A percentile compares a stretch with the other conserved stretches of the same genome.
Conservation (phyloP, 1,284 basidiomycete species). For the Sphagnurus paluster region DNA sequence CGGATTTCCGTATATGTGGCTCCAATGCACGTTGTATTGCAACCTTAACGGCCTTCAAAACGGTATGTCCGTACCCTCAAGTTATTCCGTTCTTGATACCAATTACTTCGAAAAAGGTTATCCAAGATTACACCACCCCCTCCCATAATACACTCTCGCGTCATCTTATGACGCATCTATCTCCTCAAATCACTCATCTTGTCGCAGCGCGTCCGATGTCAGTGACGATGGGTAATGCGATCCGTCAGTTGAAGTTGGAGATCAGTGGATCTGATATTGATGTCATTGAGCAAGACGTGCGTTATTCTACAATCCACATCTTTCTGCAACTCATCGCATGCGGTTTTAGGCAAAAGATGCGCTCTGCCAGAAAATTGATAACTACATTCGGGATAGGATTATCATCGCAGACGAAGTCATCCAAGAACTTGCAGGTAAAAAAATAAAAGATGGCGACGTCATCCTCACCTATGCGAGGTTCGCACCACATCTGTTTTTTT, state of each 20-base stretch:
- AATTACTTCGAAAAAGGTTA: slow-evolving; percentile 55
- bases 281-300: slow-evolving; percentile 89
- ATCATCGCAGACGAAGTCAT: slow-evolving; percentile 94
- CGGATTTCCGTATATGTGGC: slow-evolving; percentile 83
- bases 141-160: slow-evolving; percentile 81
- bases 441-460: slow-evolving; percentile 93
- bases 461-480: slow-evolving; percentile 92
- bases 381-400: slow-evolving; percentile 94
- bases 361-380: slow-evolving; percentile 86
- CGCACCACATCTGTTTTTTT: slow-evolving; percentile 1
- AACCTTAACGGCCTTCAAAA: slow-evolving; percentile 83
- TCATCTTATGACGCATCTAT: slow-evolving; percentile 85
- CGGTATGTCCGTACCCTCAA: slow-evolving; percentile 47
- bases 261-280: slow-evolving; percentile 93
- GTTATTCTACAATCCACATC: slow-evolving; percentile 47
- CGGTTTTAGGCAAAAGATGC: slow-evolving; percentile 78
- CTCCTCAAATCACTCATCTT: slow-evolving; percentile 89
- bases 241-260: slow-evolving; percentile 93
- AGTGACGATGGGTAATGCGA: slow-evolving; percentile 95
- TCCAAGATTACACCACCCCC: slow-evolving; percentile 84
- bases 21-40: slow-evolving; percentile 89
- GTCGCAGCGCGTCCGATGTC: slow-evolving; percentile 88
- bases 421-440: slow-evolving; percentile 83
- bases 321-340: slow-evolving; percentile 7
- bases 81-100: slow-evolving; percentile 4